A percentile compares a stretch with the other conserved stretches of the same genome.
phyloP scores from a whole-genome alignment of 371 early-diverging fungal genomes.

The Saksenaea vasiformis region DNA sequence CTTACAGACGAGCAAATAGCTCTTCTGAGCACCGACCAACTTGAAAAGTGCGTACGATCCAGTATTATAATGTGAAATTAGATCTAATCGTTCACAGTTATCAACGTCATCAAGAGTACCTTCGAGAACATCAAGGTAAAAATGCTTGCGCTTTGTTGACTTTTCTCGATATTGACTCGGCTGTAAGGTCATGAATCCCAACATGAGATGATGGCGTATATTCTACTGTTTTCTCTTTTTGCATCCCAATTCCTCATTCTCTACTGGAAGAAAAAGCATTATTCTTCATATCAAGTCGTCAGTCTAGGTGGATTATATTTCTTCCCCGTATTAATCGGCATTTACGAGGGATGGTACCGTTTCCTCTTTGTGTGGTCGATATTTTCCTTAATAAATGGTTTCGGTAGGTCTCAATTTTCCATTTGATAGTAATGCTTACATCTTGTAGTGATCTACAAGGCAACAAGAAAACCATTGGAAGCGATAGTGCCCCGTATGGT shows the following conservation, averaged over 20 bases:
- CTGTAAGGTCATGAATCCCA: constrained; percentile 62
- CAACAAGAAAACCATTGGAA: constrained; percentile 65
- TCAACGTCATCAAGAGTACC: constrained; percentile 36
- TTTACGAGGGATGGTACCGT: constrained; percentile 53
- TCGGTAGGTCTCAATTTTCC: constrained; percentile 26
- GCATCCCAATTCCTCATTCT: constrained; percentile 75
- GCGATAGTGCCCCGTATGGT: constrained; percentile 70
- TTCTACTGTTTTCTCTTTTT: constrained; percentile 71
- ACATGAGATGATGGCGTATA: constrained; percentile 79
- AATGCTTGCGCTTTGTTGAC: not conserved
- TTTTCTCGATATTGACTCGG: not conserved
- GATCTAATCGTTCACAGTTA: constrained; percentile 24
- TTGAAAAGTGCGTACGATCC: constrained; percentile 28
- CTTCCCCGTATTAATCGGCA: constrained; percentile 57
- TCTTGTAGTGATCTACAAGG: constrained; percentile 55
- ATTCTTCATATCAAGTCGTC: constrained; percentile 73
- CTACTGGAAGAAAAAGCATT: constrained; percentile 79
- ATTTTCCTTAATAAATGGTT: constrained; percentile 43
- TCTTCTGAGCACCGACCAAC: constrained; percentile 32
- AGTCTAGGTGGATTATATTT: constrained; percentile 78
- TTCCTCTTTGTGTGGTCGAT: constrained; percentile 48
- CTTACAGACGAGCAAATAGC: constrained; percentile 37
- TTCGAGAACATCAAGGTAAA: constrained; percentile 45
- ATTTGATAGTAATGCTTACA: not conserved
- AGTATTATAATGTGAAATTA: not conserved